Base-by-base conservation (phyloP, 768 basidiomycete species). In the Candolleomyces efflorescens region DNA sequence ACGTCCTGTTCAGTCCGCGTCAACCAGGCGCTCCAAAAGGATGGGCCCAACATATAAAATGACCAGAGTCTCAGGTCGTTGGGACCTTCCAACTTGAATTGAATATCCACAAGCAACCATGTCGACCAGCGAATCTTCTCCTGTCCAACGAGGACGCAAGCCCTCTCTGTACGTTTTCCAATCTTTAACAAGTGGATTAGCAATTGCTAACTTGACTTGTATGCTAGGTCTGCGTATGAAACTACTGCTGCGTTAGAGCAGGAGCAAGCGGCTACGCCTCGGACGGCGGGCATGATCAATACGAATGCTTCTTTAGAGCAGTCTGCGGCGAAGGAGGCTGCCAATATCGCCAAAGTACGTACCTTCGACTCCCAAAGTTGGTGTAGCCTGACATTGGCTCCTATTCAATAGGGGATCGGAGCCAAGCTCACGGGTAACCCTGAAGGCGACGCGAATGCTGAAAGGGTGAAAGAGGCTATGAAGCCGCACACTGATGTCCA, bases 241-340 rank as follows among this genome's bases (percentile, higher is more conserved):
- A 85, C 84, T 3, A 79, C 81, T n/a, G 85, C 83, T 10, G 82
- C 79, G 1, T 68, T 76, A 48, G 80, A 82, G 9, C 78, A 78
- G 46, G 71, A 76, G 2, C 69, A 83, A 41, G 82, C 84, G 2
- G 74, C 78, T 6, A 81, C 70, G 47, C 23, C 69, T 18, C 43
- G 60, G 24, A 68, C 75, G 11, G 78, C 81, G 2, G 69, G 68
- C 12, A 67, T 83, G 63, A 73, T 85, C 7, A 78, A 78, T 57
- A 66, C 66, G 53, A 82, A 82, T 58, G 82, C 79, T 0, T 71
- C 75, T 27, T 68, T 74, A 7, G 73, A 72, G 1, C 73, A 79
- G 39, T 69, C 73, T 9, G 83, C 69, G 3, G 86, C 83, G 0
- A 63, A 72, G 32, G 71, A 85, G 48, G 83, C 81, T 4, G 85